A percentile compares a stretch with the other conserved stretches of the same genome.
These are phyloP conservation scores for Zygosaccharomyces lentus DNA, from an alignment of 805 yeast genomes.

Conservation along the genomic window DNA sequence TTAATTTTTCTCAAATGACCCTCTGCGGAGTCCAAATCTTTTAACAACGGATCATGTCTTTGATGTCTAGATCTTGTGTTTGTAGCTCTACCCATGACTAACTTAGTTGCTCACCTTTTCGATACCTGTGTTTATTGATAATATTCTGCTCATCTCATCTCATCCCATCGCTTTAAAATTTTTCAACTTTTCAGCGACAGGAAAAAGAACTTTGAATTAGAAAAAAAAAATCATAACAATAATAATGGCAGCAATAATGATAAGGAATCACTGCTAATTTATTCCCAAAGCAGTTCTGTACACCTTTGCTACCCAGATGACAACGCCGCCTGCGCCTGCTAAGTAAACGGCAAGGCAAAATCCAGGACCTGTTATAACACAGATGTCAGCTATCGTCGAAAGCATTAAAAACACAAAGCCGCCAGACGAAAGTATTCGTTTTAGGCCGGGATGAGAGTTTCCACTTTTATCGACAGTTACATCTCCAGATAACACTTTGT, in stretches of 20 bases:
- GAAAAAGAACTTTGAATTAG: constrained; percentile 6
- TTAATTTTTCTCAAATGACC: constrained; percentile 58
- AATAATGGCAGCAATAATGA: too few species aligned
- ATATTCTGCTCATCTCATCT: constrained; percentile 3
- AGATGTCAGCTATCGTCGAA: constrained; percentile 14
- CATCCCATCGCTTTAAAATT: constrained; percentile 17
- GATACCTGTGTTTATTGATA: background rate
- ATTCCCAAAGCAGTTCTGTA: constrained; percentile 7
- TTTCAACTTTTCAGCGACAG: constrained; percentile 11
- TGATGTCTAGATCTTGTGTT: constrained; percentile 48
- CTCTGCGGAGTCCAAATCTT: constrained; percentile 68
- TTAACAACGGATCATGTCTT: constrained; percentile 78
- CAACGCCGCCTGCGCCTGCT: constrained; percentile 13
- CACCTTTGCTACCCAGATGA: constrained; percentile 12
- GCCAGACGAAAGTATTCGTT: constrained; percentile 10
- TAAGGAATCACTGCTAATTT: background rate
- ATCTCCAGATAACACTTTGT: background rate
- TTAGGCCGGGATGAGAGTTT: constrained; percentile 8
- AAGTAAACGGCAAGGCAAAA: constrained; percentile 12
- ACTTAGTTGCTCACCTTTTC: background rate
- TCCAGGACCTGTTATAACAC: constrained; percentile 10
- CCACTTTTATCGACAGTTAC: background rate
- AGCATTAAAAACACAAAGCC: constrained; percentile 13
- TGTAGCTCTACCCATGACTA: constrained; percentile 61
- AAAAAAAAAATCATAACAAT: background rate